Base-by-base conservation (phyloP, 176 grass and related monocot genomes). In the Avena atlantica region DNA sequence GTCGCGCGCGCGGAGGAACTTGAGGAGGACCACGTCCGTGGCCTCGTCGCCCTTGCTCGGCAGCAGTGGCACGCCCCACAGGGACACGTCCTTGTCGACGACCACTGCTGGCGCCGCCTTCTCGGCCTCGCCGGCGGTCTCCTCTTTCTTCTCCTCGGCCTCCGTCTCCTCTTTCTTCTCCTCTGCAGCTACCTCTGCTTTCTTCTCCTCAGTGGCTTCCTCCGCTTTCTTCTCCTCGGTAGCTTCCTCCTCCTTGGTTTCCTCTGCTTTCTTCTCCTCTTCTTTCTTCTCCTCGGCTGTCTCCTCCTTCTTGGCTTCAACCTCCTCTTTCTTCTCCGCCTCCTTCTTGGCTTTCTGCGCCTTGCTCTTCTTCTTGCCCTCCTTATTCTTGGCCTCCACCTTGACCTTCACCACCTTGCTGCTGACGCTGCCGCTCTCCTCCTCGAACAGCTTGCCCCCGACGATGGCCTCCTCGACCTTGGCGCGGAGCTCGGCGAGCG, bases 1-100 rank as follows among this genome's bases (percentile, higher is more conserved):
- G 76, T 99, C 97, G 20, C 97, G 94, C 19, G 97, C 94, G 52
- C 97, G 94, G 75, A 99, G 97, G 92, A 99, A 99, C 85, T 99
- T 99, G 86, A 99, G 92, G 73, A 99, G 93, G 16, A 96, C 71
- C 16, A 96, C 92, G 78, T 96, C 89, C 2, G 94, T 96, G 11
- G 89, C 74, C 37, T 96, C 90, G 40, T 66, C 84, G 71, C 89
- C 90, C 69, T 94, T 99, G 90, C 93, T 94, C 11, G 94, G 87
- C 3, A 92, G 84, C 63, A 99, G 88, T 17, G 97, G 94, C 69
- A 99, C 94, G 37, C 94, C 97, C 97, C 97, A 99, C 7, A 99
- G 90, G 1, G 87, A 6, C 14, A 91, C 80, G 48, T 93, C 91
- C 81, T 87, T 89, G 86, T 95, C 88, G 13, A 87, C 13, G 21